phyloP scores from a whole-genome alignment of 75 land plant species.

The Picea glauca region DNA sequence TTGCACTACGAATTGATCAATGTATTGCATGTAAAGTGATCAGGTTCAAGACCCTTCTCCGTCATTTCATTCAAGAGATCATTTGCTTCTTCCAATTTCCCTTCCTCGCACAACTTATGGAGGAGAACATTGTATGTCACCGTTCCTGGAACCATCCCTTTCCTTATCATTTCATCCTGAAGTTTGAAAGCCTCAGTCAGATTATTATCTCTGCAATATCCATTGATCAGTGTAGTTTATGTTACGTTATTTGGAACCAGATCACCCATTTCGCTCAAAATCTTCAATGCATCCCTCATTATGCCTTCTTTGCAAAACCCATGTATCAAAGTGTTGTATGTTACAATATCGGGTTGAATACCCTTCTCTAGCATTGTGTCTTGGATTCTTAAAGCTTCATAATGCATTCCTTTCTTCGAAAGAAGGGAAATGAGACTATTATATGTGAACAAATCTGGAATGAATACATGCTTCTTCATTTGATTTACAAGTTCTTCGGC shows the following conservation, averaged over 20 bases:
- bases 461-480: too few species aligned
- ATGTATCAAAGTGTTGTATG: conserved; percentile 56
- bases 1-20: conserved; percentile 66
- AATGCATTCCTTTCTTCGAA: conserved; percentile 35
- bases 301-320: conserved; percentile 24
- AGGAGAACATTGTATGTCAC: conserved; percentile 57
- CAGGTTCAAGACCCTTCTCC: too few species aligned
- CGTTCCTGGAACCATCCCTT: conserved; percentile 48
- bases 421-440: conserved; percentile 56
- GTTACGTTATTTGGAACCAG: conserved; percentile 56
- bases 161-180: conserved; percentile 41
- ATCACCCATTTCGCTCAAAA: conserved; percentile 47
- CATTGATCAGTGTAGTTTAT: too few species aligned
- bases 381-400: conserved; percentile 17
- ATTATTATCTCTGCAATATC: too few species aligned
- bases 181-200: conserved; percentile 24
- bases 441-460: too few species aligned
- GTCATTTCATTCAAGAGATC: too few species aligned
- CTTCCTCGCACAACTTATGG: too few species aligned
- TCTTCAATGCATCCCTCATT: conserved; percentile 41
- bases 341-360: conserved; percentile 59
- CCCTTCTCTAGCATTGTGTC: conserved; percentile 57
- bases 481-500: conserved; percentile 25
- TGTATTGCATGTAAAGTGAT: conserved; percentile 6
- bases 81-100: too few species aligned